Evolutionary conservation across 2,329 filamentous ascomycete species (phyloP), one percentile per base, ranked within the genome.

Genomic region (Fusarium armeniacum): DNA sequence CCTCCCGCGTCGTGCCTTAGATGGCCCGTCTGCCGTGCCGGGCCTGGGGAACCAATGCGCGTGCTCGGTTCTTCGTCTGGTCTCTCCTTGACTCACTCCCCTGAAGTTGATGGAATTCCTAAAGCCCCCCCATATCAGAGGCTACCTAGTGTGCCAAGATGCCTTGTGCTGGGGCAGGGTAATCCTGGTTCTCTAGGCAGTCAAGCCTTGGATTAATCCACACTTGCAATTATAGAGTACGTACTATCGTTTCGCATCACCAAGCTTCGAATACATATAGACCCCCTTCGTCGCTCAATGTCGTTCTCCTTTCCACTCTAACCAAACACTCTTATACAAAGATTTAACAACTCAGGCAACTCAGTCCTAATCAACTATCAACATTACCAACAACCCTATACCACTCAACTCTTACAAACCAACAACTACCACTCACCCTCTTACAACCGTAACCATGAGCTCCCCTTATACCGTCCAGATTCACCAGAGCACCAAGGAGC

Each of bases 401-500:
- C 55, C 41, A 24, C 52, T 38, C 58, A 58, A 59, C 26, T 38
- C 38, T 47, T 36, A 52, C 35, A 53, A 63, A 33, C 49, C 69
- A 30, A 56, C 51, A 58, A 55, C 54, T 41, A 49, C 50, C 50
- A 52, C 33, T 54, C 56, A 41, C 36, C 51, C 56, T 64, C 54
- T 36, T 22, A 62, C 60, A 66, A 64, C 72, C 43, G 35, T 65
- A 67, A 73, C 40, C 67, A 76, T 78, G 74, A 68, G 66, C 62
- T 65, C 66, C 51, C 69, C 66, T 46, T 73, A 76, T 69, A 66
- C 65, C 41, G 75, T 78, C 51, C 69, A 79, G 56, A 72, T 80
- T 59, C 79, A 80, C 68, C 78, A 80, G 68, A 67, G 71, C 60
- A 71, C 69, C 54, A 73, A 73, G 49, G 71, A 70, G 54, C 67